Evolutionary conservation across 805 yeast genomes (phyloP), one percentile per base, ranked within the genome.

Genomic region (Monosporozyma aerobia): DNA sequence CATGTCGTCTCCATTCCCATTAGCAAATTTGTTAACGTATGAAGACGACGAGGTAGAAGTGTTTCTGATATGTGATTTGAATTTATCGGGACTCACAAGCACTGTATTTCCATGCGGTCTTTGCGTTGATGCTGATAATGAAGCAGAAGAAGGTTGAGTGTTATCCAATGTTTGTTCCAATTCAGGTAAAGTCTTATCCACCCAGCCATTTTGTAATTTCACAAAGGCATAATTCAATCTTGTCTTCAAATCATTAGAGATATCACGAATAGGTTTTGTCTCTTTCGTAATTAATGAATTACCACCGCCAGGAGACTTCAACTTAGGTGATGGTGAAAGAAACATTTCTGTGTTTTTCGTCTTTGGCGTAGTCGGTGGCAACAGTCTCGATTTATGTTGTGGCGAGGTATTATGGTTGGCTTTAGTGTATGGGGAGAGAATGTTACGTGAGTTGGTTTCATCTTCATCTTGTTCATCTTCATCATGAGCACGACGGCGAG

Each of bases 151-250:
- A 27, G 29, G 29, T 7, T 27, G 35, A 32, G 7, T 32, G 14
- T 48, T 47, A 27, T 54, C 51, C 44, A 59, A 47, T 45, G 59
- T 61, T 29, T 49, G 54, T 23, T 63, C 65, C 22, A 65, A 53
- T 50, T 63, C 65, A 7, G 66, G 59, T 46, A 65, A 51, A 14
- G 65, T 63, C 48, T 62, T 62, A 35, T 63, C 66, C 7, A 54
- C 58, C 69, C 71, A 64, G 3, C 70, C 65, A 44, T 66, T 61
- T 50, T 72, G 72, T 50, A 69, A 61, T 56, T 72, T 72, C 10
- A 72, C 70, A 56, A 70, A 65, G 1, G 77, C 77, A 57, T 72
- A 71, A 51, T 70, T 71, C 14, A 73, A 57, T 52, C 76, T 62
- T 13, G 75, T 70, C 53, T 69, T 70, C 43, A 73, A 60, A 53